These are phyloP conservation scores for Pythium catenulatum DNA, from an alignment of 352 stramenopile genomes.

Conservation along the genomic window DNA sequence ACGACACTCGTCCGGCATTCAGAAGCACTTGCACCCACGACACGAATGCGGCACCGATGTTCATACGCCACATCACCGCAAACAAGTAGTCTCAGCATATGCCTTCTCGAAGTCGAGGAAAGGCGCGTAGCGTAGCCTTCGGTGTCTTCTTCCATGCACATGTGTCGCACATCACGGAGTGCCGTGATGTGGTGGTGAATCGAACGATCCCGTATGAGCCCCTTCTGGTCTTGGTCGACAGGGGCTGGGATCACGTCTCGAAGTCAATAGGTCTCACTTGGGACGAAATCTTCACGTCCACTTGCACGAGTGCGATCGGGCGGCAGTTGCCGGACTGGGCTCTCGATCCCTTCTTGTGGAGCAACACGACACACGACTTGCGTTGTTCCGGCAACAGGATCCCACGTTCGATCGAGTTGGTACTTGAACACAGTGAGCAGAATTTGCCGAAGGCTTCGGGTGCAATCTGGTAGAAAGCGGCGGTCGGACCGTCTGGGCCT, in stretches of 20 bases:
- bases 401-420: constrained; percentile 34
- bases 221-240: constrained; percentile 52
- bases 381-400: constrained; percentile 43
- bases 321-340: constrained; percentile 44
- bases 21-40: background rate
- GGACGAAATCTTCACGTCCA: constrained; percentile 55
- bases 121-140: no score
- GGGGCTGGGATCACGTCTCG: no score
- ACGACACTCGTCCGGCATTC: background rate
- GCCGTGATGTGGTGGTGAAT: constrained; percentile 50
- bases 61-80: background rate
- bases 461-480: constrained; percentile 55
- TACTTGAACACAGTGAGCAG: constrained; percentile 51
- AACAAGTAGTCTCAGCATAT: background rate
- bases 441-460: constrained; percentile 49
- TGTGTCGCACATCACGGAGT: constrained; percentile 47
- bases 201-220: constrained; percentile 30
- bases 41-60: background rate
- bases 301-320: constrained; percentile 58
- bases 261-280: constrained; percentile 2
- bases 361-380: constrained; percentile 39
- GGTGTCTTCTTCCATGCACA: background rate
- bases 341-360: constrained; percentile 48
- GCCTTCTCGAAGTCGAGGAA: constrained; percentile 11
- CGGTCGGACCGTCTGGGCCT: constrained; percentile 41